Base-by-base conservation (phyloP, 108 stramenopile species). In the Skeletonema marinoi region DNA sequence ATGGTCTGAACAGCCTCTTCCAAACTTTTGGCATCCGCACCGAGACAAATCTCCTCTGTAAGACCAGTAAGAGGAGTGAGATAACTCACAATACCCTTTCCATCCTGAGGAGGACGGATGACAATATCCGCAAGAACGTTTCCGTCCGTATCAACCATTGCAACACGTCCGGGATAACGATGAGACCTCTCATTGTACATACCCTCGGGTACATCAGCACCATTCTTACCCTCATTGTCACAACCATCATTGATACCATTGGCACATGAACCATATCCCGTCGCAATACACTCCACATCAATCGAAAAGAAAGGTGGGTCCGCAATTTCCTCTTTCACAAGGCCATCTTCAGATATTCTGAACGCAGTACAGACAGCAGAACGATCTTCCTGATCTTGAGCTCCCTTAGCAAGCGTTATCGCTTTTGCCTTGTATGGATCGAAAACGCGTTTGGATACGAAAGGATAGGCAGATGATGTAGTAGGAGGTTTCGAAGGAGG, bases 231-330 rank as follows among this genome's bases (percentile, higher is more conserved):
- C 21, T 75, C 75, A 36, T 79, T 83, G 32, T 69, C 82, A 42
- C 66, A 44, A 10, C 69, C 78, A 38, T 80, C 82, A 25, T 80
- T 80, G 58, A 77, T 81, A 7, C 80, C 78, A 39, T 44, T 77
- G 38, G 69, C 79, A 51, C 79, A 80, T 19, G 71, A 74, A 39
- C 81, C 78, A 48, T 68, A 70, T 17, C 85, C 82, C 7, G 84
- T 81, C 38, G 87, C 84, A 36, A 86, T 78, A 44, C 87, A 88
- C 74, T 88, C 87, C 41, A 88, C 87, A 65, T 88, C 87, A 38
- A 88, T 79, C 13, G 78, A 76, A 66, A 75, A 85, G 51, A 85
- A 74, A 12, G 81, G 73, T 25, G 72, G 72, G 8, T 83, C 82
- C 30, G 25, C 66, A 8, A 50, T 41, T 17, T 38, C 60, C 35